Conservation (phyloP, 257 asterid species). For the Petrea volubilis region DNA sequence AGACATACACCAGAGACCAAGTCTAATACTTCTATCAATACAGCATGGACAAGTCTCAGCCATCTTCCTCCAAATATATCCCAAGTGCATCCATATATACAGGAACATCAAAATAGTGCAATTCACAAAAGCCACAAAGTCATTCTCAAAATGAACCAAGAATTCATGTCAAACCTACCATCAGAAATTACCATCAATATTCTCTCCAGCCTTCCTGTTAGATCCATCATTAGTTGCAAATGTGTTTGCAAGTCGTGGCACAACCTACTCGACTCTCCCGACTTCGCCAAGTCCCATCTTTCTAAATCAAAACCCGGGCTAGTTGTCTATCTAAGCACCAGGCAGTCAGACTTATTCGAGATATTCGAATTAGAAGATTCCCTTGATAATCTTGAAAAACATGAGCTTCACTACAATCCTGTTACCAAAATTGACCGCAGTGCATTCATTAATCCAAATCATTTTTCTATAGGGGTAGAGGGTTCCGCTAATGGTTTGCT, state of each 20-base stretch:
- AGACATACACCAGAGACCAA: background rate
- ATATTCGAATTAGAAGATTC: slow-evolving; percentile 23
- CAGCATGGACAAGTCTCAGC: background rate
- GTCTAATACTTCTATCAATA: too few relatives aligned
- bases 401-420: slow-evolving; percentile 26
- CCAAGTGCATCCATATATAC: background rate
- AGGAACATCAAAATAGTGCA: too few relatives aligned
- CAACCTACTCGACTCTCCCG: slow-evolving; percentile 9
- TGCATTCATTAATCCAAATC: background rate
- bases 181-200: slow-evolving; percentile 29
- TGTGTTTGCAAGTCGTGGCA: slow-evolving; percentile 37
- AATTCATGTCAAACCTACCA: slow-evolving; percentile 26
- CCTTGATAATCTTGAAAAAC: slow-evolving; percentile 6
- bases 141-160: background rate
- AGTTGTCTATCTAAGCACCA: background rate
- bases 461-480: background rate
- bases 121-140: too few relatives aligned
- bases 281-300: slow-evolving; percentile 27
- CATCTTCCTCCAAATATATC: too few relatives aligned
- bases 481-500: slow-evolving; percentile 35
- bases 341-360: background rate
- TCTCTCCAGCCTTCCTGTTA: slow-evolving; percentile 34
- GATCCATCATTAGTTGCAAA: slow-evolving; percentile 21
- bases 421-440: slow-evolving; percentile 11
- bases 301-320: slow-evolving; percentile 26